These are phyloP conservation scores for Macrotyloma uniflorum DNA, from an alignment of 306 rosid genomes.

Conservation along the genomic window DNA sequence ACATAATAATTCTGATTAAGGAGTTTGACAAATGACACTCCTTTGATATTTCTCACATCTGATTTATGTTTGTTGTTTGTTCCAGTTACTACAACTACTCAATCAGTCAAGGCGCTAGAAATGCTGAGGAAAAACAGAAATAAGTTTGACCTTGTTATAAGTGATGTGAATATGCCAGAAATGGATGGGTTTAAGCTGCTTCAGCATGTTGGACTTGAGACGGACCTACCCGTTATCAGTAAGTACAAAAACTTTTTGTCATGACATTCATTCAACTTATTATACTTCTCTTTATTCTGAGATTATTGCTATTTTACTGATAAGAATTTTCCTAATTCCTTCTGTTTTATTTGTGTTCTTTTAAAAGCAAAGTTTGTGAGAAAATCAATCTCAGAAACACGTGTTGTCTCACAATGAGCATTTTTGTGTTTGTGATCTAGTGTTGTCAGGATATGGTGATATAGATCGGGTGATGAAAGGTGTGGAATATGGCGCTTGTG, in stretches of 20 bases:
- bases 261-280: background rate
- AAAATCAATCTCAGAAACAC: background rate
- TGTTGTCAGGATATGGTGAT: constrained; percentile 81
- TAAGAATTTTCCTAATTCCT: background rate
- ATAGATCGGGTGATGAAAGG: constrained; percentile 86
- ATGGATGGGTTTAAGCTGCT: constrained; percentile 95
- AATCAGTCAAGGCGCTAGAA: constrained; percentile 66
- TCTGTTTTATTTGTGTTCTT: background rate
- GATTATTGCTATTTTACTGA: background rate
- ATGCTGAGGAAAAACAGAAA: constrained; percentile 73
- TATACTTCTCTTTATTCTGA: background rate
- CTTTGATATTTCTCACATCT: constrained; percentile 26
- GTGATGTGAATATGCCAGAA: constrained; percentile 90
- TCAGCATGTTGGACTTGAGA: constrained; percentile 79
- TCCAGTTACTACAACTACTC: constrained; percentile 76
- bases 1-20: background rate
- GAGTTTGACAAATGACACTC: background rate
- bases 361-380: background rate
- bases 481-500: constrained; percentile 78
- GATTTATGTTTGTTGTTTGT: constrained; percentile 19
- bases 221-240: constrained; percentile 93
- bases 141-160: constrained; percentile 74
- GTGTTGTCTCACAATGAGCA: background rate
- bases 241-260: constrained; percentile 40
- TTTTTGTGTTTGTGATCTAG: constrained; percentile 44